Conservation (phyloP, 2,329 filamentous ascomycete species). For the Cercospora sojina region DNA sequence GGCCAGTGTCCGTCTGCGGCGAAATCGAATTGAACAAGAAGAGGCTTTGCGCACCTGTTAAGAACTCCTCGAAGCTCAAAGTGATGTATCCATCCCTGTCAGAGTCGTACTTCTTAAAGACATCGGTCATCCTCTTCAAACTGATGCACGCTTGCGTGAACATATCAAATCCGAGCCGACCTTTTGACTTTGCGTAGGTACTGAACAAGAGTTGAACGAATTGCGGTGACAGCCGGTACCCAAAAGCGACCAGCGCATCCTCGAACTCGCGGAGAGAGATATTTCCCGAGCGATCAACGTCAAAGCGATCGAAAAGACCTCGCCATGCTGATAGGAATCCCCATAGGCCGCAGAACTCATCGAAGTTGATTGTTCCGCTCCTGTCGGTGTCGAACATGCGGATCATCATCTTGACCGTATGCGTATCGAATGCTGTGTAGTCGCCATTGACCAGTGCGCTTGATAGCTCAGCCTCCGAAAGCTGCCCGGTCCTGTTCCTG, state of each 20-base stretch:
- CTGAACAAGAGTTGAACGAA: slow-evolving; percentile 85
- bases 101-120: slow-evolving; percentile 98
- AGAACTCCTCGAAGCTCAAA: slow-evolving; percentile 56
- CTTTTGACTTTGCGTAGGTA: slow-evolving; percentile 71
- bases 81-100: slow-evolving; percentile 85
- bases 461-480: slow-evolving; percentile 83
- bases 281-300: slow-evolving; percentile 71
- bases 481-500: slow-evolving; percentile 74
- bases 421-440: slow-evolving; percentile 87
- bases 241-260: slow-evolving; percentile 85
- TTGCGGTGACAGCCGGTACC: slow-evolving; percentile 79
- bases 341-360: slow-evolving; percentile 96
- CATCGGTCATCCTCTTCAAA: slow-evolving; percentile 97
- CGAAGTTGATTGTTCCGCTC: slow-evolving; percentile 84
- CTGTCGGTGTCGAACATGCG: slow-evolving; percentile 97
- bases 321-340: slow-evolving; percentile 94
- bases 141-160: slow-evolving; percentile 98
- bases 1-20: slow-evolving; percentile 51
- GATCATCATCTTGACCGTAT: slow-evolving; percentile 98
- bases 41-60: slow-evolving; percentile 56
- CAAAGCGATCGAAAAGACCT: slow-evolving; percentile 90
- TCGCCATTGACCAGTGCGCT: slow-evolving; percentile 94
- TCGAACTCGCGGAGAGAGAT: slow-evolving; percentile 85
- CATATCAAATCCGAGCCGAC: slow-evolving; percentile 71
- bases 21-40: slow-evolving; percentile 57